These are phyloP conservation scores for Acanthamoeba sp. DNA, from an alignment of 208 protist species.

Conservation along the genomic window DNA sequence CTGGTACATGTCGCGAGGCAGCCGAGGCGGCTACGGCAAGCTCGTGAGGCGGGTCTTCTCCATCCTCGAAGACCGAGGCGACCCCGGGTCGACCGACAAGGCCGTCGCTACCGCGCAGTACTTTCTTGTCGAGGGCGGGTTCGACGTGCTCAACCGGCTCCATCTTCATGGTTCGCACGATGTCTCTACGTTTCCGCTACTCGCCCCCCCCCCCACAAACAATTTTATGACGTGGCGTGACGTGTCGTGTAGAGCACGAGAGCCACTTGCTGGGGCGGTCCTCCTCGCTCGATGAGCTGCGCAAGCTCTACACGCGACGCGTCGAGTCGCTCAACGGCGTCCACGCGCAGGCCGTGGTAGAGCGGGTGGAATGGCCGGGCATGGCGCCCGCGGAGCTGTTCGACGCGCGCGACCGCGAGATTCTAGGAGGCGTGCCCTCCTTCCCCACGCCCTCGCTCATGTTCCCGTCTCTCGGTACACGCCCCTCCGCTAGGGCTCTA, in stretches of 20 bases:
- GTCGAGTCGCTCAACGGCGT: background rate
- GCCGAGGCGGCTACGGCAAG: background rate
- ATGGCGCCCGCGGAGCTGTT: background rate
- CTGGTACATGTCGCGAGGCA: background rate
- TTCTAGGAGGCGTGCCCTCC: background rate
- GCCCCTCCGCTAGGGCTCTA: background rate
- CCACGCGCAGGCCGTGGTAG: background rate
- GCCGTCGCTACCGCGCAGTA: background rate
- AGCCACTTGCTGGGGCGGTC: background rate
- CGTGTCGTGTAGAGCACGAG: background rate
- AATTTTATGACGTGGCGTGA: background rate
- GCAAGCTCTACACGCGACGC: too few relatives aligned
- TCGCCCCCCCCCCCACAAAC: background rate
- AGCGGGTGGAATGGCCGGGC: background rate
- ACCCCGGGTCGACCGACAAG: background rate
- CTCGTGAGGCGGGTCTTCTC: background rate
- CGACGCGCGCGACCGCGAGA: background rate
- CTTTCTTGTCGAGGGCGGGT: conserved; percentile 32
- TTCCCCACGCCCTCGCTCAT: background rate
- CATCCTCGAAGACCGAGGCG: background rate
- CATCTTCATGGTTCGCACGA: background rate
- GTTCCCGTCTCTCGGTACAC: background rate
- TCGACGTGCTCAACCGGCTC: background rate
- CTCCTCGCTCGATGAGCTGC: background rate
- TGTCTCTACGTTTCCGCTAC: too few relatives aligned